Evolutionary conservation across 495 filamentous ascomycete species (phyloP).

Genomic region (Podospora didyma): DNA sequence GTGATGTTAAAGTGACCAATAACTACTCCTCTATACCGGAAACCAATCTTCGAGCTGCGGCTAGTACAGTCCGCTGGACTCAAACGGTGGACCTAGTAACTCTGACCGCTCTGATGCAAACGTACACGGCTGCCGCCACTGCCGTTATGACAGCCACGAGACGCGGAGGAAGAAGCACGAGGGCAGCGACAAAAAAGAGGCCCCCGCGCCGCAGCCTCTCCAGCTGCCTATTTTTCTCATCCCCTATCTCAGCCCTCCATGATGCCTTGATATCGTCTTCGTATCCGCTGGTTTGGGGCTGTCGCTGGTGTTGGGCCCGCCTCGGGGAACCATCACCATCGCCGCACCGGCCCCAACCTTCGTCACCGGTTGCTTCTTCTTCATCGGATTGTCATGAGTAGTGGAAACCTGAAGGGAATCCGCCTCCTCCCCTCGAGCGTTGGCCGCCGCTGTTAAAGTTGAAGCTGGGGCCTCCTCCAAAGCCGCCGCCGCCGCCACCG

Average conservation of each 20-base stretch:
- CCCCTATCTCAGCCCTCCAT: slow-evolving; percentile 20
- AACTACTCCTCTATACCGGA: slow-evolving; percentile 5
- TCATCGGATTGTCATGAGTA: slow-evolving; percentile 45
- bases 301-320: slow-evolving; percentile 13
- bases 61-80: too few relatives aligned
- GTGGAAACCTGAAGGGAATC: slow-evolving; percentile 40
- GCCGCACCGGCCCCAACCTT: slow-evolving; percentile 7
- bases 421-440: slow-evolving; percentile 31
- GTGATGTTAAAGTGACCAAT: slow-evolving; percentile 4
- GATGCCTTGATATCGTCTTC: slow-evolving; percentile 20
- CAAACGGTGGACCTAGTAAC: slow-evolving; percentile 2
- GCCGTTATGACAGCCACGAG: slow-evolving; percentile 23
- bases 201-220: slow-evolving; percentile 28
- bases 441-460: slow-evolving; percentile 20
- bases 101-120: slow-evolving; percentile 19
- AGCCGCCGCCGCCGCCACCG: slow-evolving; percentile 41
- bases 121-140: slow-evolving; percentile 22
- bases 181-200: slow-evolving; percentile 26
- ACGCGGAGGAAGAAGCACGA: slow-evolving; percentile 34
- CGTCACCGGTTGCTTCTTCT: slow-evolving; percentile 21
- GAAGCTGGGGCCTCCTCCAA: slow-evolving; percentile 9
- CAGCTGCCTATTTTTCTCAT: slow-evolving; percentile 22
- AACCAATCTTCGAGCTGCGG: neutral
- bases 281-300: neutral
- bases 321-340: slow-evolving; percentile 14